Percentiles rank a stretch among this genome's conserved stretches.
phyloP scores from a whole-genome alignment of 805 yeast species.

The Wilhelminamyces savonicus region DNA sequence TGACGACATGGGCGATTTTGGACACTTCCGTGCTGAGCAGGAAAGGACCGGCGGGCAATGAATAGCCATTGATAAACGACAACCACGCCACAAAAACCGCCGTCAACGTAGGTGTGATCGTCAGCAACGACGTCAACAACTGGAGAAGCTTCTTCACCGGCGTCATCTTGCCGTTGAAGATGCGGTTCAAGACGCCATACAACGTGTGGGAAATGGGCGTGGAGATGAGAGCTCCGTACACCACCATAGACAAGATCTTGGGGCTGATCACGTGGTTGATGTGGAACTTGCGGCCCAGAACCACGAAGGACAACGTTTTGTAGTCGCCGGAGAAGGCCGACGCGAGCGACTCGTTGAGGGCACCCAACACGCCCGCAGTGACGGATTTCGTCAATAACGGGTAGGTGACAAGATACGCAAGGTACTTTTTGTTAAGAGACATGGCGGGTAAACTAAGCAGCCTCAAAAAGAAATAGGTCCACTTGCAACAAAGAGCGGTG shows the following conservation, averaged over 20 bases:
- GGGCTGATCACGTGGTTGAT: constrained; percentile 36
- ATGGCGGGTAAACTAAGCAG: constrained; percentile 2
- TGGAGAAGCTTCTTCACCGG: constrained; percentile 39
- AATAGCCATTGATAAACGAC: constrained; percentile 40
- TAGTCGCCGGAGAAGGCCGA: constrained; percentile 43
- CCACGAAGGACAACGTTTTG: constrained; percentile 11
- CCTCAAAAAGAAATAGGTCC: too few relatives aligned
- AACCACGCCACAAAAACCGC: constrained; percentile 47
- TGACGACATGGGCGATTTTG: constrained; percentile 15
- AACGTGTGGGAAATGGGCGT: constrained; percentile 57
- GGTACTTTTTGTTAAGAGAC: constrained; percentile 25
- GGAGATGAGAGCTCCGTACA: constrained; percentile 48
- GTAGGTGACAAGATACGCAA: constrained; percentile 33
- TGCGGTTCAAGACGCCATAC: constrained; percentile 38
- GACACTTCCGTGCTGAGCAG: constrained; percentile 9
- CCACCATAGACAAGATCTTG: constrained; percentile 47
- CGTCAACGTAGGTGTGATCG: constrained; percentile 50
- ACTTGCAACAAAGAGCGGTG: too few relatives aligned
- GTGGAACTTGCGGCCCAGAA: constrained; percentile 9
- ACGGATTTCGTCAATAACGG: constrained; percentile 56
- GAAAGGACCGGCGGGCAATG: constrained; percentile 2
- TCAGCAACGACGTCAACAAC: constrained; percentile 43
- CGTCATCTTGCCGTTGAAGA: constrained; percentile 37
- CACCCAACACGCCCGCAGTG: constrained; percentile 50
- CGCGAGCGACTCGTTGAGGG: constrained; percentile 55